phyloP scores from a whole-genome alignment of 768 basidiomycete species.

The Aureoboletus auriporus region DNA sequence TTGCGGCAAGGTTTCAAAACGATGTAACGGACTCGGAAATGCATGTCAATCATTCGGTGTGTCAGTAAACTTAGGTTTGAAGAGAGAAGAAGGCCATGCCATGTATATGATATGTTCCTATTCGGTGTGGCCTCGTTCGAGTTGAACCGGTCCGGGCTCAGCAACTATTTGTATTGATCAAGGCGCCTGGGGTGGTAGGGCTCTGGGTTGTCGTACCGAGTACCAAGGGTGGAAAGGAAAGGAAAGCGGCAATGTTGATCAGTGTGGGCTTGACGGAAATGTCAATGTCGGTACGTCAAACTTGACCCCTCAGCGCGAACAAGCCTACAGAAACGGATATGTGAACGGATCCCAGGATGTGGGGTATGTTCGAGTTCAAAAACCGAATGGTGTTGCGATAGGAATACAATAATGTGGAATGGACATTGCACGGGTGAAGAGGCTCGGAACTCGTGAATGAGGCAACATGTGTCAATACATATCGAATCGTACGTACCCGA shows the following conservation, averaged over 20 bases:
- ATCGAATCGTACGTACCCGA: neutral
- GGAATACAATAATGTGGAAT: neutral
- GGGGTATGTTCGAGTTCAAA: neutral
- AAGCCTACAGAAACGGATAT: too few relatives aligned
- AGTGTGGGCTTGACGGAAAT: neutral
- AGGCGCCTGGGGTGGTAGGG: conserved; percentile 4
- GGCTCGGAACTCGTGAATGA: neutral
- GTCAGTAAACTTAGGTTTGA: conserved; percentile 9
- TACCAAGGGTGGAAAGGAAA: conserved; percentile 5
- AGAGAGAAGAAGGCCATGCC: neutral
- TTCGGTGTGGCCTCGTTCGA: neutral
- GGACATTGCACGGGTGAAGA: too few relatives aligned
- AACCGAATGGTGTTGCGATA: neutral
- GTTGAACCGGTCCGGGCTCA: neutral
- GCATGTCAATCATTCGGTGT: neutral
- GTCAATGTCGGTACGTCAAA: neutral
- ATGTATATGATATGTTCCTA: neutral
- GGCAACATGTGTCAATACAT: neutral
- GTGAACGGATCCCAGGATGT: neutral
- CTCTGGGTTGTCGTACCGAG: neutral
- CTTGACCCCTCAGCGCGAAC: neutral
- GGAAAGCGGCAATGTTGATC: neutral
- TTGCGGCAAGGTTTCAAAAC: neutral
- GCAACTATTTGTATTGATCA: conserved; percentile 4
- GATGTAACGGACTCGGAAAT: neutral